phyloP scores from a whole-genome alignment of 2,329 filamentous ascomycete species.

The Pseudocercospora macadamiae region DNA sequence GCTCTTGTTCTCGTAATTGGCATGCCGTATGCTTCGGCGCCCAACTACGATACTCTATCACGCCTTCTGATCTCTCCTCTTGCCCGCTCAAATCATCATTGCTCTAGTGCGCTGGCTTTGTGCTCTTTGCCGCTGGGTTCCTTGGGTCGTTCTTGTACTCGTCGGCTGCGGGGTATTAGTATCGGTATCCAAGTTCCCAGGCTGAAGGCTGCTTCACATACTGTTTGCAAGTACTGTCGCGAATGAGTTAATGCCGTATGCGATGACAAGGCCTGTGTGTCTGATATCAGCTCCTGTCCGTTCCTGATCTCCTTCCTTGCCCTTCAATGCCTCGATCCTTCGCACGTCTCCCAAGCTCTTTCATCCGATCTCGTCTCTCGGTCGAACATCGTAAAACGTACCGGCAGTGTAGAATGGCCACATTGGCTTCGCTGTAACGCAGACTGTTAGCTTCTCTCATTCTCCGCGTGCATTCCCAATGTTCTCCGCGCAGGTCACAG shows the following conservation, averaged over 20 bases:
- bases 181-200: conserved; percentile 6
- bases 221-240: conserved; percentile 76
- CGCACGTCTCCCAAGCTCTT: conserved; percentile 8
- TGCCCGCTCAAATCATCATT: not conserved
- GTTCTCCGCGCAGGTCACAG: conserved; percentile 7
- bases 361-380: not conserved
- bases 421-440: conserved; percentile 76
- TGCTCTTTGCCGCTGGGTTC: conserved; percentile 63
- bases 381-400: conserved; percentile 51
- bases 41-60: not conserved
- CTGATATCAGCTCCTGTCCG: not conserved
- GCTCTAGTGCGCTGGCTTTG: conserved; percentile 37
- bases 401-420: conserved; percentile 92
- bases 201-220: conserved; percentile 55
- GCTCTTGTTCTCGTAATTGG: not conserved
- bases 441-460: conserved; percentile 23
- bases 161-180: conserved; percentile 67
- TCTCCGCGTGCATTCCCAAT: not conserved
- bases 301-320: conserved; percentile 5
- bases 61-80: not conserved
- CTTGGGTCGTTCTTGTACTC: conserved; percentile 97
- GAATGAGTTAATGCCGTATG: conserved; percentile 87
- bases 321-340: not conserved
- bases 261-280: conserved; percentile 73
- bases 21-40: not conserved